Conservation (phyloP, 495 filamentous ascomycete genomes). For the Alectoria sarmentosa region DNA sequence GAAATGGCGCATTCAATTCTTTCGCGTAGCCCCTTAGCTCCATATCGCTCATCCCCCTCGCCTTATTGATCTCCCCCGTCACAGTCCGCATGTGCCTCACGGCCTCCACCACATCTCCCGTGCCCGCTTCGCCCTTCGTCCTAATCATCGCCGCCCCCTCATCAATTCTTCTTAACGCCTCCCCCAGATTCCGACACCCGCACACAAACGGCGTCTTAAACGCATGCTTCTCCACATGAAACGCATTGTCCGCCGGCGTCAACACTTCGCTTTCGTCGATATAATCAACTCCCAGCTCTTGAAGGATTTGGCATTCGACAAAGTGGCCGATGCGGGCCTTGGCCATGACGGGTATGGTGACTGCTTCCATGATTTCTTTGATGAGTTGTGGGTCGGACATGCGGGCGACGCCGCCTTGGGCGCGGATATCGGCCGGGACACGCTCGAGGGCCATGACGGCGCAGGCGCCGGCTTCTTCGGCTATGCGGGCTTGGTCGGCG, state of each 20-base stretch:
- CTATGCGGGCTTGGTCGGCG: slow-evolving; percentile 89
- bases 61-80: slow-evolving; percentile 71
- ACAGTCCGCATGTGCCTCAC: slow-evolving; percentile 94
- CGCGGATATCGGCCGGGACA: slow-evolving; percentile 94
- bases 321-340: slow-evolving; percentile 98
- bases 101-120: slow-evolving; percentile 96
- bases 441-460: slow-evolving; percentile 99
- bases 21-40: slow-evolving; percentile 73
- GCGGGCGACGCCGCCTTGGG: slow-evolving; percentile 84
- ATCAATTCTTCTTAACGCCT: slow-evolving; percentile 83
- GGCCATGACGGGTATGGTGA: slow-evolving; percentile 99
- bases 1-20: slow-evolving; percentile 68
- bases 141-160: slow-evolving; percentile 99
- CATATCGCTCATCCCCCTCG: slow-evolving; percentile 59
- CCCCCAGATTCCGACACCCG: slow-evolving; percentile 90
- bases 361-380: slow-evolving; percentile 88
- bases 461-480: slow-evolving; percentile 90
- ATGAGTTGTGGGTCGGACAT: slow-evolving; percentile 97
- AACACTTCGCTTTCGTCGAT: slow-evolving; percentile 97
- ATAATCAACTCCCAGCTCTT: slow-evolving; percentile 92
- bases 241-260: slow-evolving; percentile 82
- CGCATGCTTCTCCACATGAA: slow-evolving; percentile 83
- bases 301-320: slow-evolving; percentile 96
- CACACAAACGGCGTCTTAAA: slow-evolving; percentile 93
- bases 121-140: slow-evolving; percentile 97